Evolutionary conservation across 1,284 basidiomycete genomes (phyloP).

Genomic region (Xerocomus cyaneibrunnescens): DNA sequence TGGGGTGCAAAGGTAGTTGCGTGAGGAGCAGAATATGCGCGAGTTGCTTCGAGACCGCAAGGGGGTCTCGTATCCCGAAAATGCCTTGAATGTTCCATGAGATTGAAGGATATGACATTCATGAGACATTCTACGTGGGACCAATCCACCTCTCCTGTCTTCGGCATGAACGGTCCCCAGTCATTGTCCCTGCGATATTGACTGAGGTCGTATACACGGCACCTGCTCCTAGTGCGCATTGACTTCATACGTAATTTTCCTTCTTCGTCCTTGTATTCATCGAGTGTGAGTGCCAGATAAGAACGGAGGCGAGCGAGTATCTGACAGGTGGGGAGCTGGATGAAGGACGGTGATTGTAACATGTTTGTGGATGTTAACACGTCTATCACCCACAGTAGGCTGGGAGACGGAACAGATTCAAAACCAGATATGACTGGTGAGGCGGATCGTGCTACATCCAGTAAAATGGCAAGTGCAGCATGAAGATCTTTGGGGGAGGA

Average conservation of each 20-base stretch:
- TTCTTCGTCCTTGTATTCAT: slow-evolving; percentile 31
- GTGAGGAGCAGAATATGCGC: slow-evolving; percentile 53
- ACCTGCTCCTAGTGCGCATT: slow-evolving; percentile 49
- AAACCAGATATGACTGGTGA: slow-evolving; percentile 34
- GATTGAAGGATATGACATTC: slow-evolving; percentile 58
- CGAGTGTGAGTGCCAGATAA: slow-evolving; percentile 44
- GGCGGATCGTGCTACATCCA: slow-evolving; percentile 43
- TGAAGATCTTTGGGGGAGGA: slow-evolving; percentile 33
- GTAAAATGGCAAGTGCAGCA: slow-evolving; percentile 43
- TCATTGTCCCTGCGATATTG: slow-evolving; percentile 49
- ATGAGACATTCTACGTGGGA: slow-evolving; percentile 56
- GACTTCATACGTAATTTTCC: slow-evolving; percentile 30
- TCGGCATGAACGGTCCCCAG: slow-evolving; percentile 55
- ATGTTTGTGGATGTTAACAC: slow-evolving; percentile 39
- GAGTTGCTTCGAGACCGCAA: slow-evolving; percentile 47
- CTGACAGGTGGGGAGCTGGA: slow-evolving; percentile 23
- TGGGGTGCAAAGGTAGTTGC: slow-evolving; percentile 29
- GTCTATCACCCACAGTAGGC: slow-evolving; percentile 42
- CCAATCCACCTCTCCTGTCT: slow-evolving; percentile 52
- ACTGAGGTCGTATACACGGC: slow-evolving; percentile 62
- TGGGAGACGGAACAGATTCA: slow-evolving; percentile 34
- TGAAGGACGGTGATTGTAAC: slow-evolving; percentile 30
- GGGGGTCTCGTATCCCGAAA: slow-evolving; percentile 46
- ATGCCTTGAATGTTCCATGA: slow-evolving; percentile 46
- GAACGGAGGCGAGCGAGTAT: slow-evolving; percentile 39